Evolutionary conservation across 2,329 filamentous ascomycete genomes (phyloP).

Genomic region (Fonsecaea monophora): DNA sequence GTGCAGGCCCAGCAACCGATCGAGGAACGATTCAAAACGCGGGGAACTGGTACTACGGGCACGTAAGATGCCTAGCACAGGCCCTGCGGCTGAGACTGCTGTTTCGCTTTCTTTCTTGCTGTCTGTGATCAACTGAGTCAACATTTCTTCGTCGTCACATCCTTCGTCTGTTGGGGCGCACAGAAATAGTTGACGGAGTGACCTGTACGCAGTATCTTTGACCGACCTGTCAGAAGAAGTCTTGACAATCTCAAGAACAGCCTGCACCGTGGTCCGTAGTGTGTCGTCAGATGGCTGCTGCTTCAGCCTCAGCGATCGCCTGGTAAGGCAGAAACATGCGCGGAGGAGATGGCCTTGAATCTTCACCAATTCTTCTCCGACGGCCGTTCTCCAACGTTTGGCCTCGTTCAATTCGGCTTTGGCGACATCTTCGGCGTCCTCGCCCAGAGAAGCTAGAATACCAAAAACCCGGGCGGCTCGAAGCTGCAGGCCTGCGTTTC

Average conservation of each 20-base stretch:
- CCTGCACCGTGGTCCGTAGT: slow-evolving; percentile 67
- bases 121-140: slow-evolving; percentile 68
- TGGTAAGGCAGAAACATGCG: slow-evolving; percentile 64
- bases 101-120: slow-evolving; percentile 82
- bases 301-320: slow-evolving; percentile 61
- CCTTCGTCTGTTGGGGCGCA: slow-evolving; percentile 50
- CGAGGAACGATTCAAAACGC: slow-evolving; percentile 59
- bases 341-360: slow-evolving; percentile 67
- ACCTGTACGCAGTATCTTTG: slow-evolving; percentile 63
- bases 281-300: slow-evolving; percentile 67
- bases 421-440: slow-evolving; percentile 29
- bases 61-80: slow-evolving; percentile 62
- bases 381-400: slow-evolving; percentile 62
- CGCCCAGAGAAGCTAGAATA: slow-evolving; percentile 72
- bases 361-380: slow-evolving; percentile 65
- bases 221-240: slow-evolving; percentile 62
- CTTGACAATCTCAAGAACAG: slow-evolving; percentile 60
- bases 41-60: slow-evolving; percentile 45
- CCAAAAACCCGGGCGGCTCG: slow-evolving; percentile 75
- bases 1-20: slow-evolving; percentile 75
- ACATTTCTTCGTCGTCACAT: slow-evolving; percentile 55
- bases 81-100: slow-evolving; percentile 80
- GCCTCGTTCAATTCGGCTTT: slow-evolving; percentile 24
- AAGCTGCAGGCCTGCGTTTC: slow-evolving; percentile 71
- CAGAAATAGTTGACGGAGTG: slow-evolving; percentile 67